Conservation (phyloP, 768 basidiomycete genomes). For the Leccinum arenicola region DNA sequence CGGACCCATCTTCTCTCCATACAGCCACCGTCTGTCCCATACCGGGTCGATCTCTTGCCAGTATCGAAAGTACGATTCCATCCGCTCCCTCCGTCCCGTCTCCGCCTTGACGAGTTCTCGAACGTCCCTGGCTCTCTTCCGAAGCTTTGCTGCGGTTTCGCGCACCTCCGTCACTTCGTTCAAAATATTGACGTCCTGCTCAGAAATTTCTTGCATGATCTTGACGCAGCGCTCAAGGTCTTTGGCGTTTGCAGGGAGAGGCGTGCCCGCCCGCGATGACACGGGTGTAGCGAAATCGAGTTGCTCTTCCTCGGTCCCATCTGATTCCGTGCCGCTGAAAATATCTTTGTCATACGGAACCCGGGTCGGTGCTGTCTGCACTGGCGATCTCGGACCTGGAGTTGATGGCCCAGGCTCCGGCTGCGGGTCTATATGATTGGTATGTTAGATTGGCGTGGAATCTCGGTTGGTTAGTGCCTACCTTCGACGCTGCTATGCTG, state of each 20-base stretch:
- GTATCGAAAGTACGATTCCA: slow-evolving; percentile 27
- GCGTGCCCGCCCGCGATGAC: slow-evolving; percentile 25
- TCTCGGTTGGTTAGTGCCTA: background rate
- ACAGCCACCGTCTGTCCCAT: slow-evolving; percentile 29
- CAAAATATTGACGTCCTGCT: slow-evolving; percentile 17
- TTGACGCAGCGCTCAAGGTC: slow-evolving; percentile 23
- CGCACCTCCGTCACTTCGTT: slow-evolving; percentile 6
- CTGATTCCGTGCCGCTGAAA: slow-evolving; percentile 25
- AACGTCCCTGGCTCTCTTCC: slow-evolving; percentile 20
- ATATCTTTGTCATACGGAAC: slow-evolving; percentile 5
- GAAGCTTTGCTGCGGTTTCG: slow-evolving; percentile 17
- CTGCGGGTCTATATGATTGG: background rate
- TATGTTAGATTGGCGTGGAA: background rate
- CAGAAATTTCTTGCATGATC: slow-evolving; percentile 27
- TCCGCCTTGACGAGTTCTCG: slow-evolving; percentile 25
- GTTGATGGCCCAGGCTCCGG: slow-evolving; percentile 4
- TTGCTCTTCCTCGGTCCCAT: slow-evolving; percentile 20
- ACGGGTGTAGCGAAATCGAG: slow-evolving; percentile 19
- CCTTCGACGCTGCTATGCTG: background rate
- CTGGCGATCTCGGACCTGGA: background rate
- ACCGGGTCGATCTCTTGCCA: slow-evolving; percentile 25
- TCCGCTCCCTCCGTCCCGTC: slow-evolving; percentile 23
- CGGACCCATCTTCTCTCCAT: slow-evolving; percentile 9
- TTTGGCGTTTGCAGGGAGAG: slow-evolving; percentile 11
- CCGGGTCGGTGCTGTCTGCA: background rate